Evolutionary conservation across 495 filamentous ascomycete species (phyloP).

Genomic region (Jackrogersella multiformis): DNA sequence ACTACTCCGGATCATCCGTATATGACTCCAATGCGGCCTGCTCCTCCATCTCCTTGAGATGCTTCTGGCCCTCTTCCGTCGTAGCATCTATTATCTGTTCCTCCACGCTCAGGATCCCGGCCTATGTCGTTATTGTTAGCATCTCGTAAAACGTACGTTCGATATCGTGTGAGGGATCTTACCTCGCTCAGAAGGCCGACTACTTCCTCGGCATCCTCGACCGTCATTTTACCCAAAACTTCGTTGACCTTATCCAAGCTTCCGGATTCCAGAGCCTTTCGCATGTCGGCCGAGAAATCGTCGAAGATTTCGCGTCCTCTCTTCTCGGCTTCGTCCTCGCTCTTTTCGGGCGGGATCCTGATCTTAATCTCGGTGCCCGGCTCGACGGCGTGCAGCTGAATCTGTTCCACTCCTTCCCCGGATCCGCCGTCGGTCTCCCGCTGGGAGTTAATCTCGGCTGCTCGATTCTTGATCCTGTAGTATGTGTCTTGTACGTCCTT

Average conservation of each 20-base stretch:
- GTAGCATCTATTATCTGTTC: slow-evolving; percentile 94
- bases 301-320: slow-evolving; percentile 81
- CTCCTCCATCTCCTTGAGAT: slow-evolving; percentile 80
- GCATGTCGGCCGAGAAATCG: slow-evolving; percentile 80
- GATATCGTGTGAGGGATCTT: slow-evolving; percentile 31
- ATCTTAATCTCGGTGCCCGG: slow-evolving; percentile 94
- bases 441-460: slow-evolving; percentile 76
- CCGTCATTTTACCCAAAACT: slow-evolving; percentile 92
- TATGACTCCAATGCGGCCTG: slow-evolving; percentile 46
- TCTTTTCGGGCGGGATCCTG: slow-evolving; percentile 71
- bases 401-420: slow-evolving; percentile 86
- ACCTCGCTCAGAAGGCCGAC: slow-evolving; percentile 84
- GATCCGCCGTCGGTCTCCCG: slow-evolving; percentile 71
- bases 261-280: slow-evolving; percentile 82
- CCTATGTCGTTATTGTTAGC: slow-evolving; percentile 52
- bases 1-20: slow-evolving; percentile 50
- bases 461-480: slow-evolving; percentile 76
- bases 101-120: slow-evolving; percentile 91
- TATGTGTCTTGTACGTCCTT: slow-evolving; percentile 94
- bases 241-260: slow-evolving; percentile 94
- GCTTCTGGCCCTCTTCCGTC: slow-evolving; percentile 85
- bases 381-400: slow-evolving; percentile 95
- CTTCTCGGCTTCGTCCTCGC: slow-evolving; percentile 70
- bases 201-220: slow-evolving; percentile 90
- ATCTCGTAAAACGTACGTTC: neutral